Percentiles rank a stretch among this genome's conserved stretches.
These are phyloP conservation scores for Mycena leptocephala DNA, from an alignment of 768 basidiomycete genomes.

Conservation along the genomic window DNA sequence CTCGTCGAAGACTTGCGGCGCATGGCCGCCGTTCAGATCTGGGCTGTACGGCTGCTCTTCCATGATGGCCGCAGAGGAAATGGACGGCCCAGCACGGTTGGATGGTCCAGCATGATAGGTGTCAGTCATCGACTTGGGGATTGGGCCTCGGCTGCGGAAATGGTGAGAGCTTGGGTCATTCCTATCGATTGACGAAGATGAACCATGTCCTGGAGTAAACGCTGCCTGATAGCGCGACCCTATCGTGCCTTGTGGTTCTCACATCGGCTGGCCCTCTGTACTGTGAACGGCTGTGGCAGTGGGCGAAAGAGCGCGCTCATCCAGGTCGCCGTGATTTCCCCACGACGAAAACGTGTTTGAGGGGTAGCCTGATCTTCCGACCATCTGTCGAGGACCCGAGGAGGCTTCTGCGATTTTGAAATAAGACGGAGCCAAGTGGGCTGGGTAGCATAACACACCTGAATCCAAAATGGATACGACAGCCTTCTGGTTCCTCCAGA, in stretches of 20 bases:
- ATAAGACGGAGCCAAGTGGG: neutral
- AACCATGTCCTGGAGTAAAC: slow-evolving; percentile 19
- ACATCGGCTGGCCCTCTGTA: neutral
- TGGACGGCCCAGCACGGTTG: too few species aligned
- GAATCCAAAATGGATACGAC: slow-evolving; percentile 26
- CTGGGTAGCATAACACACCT: neutral
- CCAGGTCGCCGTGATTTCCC: slow-evolving; percentile 35
- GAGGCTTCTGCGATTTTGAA: neutral
- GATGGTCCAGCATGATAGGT: slow-evolving; percentile 5
- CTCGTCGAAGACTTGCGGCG: slow-evolving; percentile 11
- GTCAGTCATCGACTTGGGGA: slow-evolving; percentile 31
- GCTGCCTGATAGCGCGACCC: slow-evolving; percentile 23
- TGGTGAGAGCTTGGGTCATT: slow-evolving; percentile 28
- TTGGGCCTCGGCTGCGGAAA: slow-evolving; percentile 1
- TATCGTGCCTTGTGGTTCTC: slow-evolving; percentile 21
- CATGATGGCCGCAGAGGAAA: slow-evolving; percentile 5
- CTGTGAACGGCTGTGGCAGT: neutral
- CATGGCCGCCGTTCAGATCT: neutral
- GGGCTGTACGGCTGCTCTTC: neutral
- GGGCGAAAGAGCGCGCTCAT: slow-evolving; percentile 19
- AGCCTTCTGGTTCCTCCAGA: too few species aligned
- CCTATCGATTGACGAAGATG: slow-evolving; percentile 28
- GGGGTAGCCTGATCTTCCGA: slow-evolving; percentile 26
- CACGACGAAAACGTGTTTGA: slow-evolving; percentile 35
- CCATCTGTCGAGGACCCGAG: slow-evolving; percentile 20